Evolutionary conservation across 1,284 basidiomycete genomes (phyloP).

Genomic region (Ceratobasidium sp.): DNA sequence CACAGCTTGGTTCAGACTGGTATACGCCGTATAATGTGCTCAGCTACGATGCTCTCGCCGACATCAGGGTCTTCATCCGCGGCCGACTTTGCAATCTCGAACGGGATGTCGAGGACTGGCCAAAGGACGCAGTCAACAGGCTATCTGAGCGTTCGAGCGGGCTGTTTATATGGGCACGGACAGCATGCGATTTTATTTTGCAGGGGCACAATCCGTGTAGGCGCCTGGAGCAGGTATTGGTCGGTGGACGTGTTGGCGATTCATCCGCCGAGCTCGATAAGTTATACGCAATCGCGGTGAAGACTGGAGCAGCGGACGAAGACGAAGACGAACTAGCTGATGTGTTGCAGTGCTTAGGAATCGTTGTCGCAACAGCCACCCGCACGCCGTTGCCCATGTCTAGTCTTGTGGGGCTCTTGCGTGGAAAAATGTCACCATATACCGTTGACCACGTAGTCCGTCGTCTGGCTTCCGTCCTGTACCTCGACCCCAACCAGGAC

Average conservation of each 20-base stretch:
- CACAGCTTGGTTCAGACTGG: no score
- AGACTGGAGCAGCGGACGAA: neutral
- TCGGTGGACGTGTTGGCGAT: neutral
- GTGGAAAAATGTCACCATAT: neutral
- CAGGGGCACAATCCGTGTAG: neutral
- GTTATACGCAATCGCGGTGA: constrained; percentile 18
- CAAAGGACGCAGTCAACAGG: neutral
- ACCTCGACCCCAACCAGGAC: neutral
- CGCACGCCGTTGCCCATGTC: constrained; percentile 18
- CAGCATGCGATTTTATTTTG: constrained; percentile 26
- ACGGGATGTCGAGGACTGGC: neutral
- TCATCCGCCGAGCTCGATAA: neutral
- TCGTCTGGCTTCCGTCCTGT: constrained; percentile 38
- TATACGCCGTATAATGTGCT: neutral
- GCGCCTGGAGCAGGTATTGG: neutral
- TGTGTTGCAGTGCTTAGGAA: constrained; percentile 7
- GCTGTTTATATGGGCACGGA: constrained; percentile 39
- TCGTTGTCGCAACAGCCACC: constrained; percentile 19
- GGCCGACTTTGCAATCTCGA: neutral
- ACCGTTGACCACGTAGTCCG: neutral
- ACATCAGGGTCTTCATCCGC: constrained; percentile 10
- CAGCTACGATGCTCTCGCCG: constrained; percentile 1
- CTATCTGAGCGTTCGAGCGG: constrained; percentile 14
- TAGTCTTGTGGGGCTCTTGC: constrained; percentile 14
- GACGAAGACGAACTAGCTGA: neutral